A percentile compares a stretch with the other conserved stretches of the same genome.
Conservation (phyloP, 1,284 basidiomycete genomes). For the Pascua sp. region DNA sequence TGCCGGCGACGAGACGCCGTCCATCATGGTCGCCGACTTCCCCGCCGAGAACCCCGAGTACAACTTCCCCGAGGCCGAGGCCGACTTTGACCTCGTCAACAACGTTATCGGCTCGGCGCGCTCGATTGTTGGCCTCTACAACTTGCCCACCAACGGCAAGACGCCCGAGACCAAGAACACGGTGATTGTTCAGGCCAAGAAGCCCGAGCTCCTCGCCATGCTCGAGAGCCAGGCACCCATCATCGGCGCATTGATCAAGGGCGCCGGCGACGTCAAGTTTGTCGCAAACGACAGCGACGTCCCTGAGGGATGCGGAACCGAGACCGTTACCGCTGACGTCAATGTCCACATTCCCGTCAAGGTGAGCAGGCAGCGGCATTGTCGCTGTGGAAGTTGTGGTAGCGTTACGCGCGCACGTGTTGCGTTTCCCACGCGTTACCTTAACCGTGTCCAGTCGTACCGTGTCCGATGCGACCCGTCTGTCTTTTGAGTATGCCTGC, state of each 20-base stretch:
- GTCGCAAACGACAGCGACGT: slow-evolving; percentile 59
- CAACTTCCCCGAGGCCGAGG: slow-evolving; percentile 70
- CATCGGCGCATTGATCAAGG: slow-evolving; percentile 81
- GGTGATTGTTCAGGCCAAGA: slow-evolving; percentile 74
- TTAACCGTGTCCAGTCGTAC: too few relatives aligned
- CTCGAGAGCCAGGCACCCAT: slow-evolving; percentile 71
- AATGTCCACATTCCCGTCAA: slow-evolving; percentile 74
- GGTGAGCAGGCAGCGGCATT: slow-evolving; percentile 53
- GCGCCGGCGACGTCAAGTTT: slow-evolving; percentile 69
- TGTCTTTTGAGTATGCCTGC: background rate
- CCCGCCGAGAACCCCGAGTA: slow-evolving; percentile 61
- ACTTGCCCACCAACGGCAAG: slow-evolving; percentile 71
- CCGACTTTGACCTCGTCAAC: slow-evolving; percentile 84
- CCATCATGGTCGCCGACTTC: slow-evolving; percentile 85
- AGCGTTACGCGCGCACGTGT: background rate
- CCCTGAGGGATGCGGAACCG: slow-evolving; percentile 82
- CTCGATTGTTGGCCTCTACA: slow-evolving; percentile 86
- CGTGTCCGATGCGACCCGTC: too few relatives aligned
- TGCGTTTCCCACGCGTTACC: too few relatives aligned
- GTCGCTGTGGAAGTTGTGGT: slow-evolving; percentile 28
- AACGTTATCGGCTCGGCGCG: slow-evolving; percentile 73
- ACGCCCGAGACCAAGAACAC: slow-evolving; percentile 50
- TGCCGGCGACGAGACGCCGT: slow-evolving; percentile 72
- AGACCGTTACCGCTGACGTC: slow-evolving; percentile 70
- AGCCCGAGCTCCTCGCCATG: slow-evolving; percentile 61